Evolutionary conservation across 257 asterid genomes (phyloP), one percentile per base, ranked within the genome.

Genomic region (Solanum pinnatisectum): DNA sequence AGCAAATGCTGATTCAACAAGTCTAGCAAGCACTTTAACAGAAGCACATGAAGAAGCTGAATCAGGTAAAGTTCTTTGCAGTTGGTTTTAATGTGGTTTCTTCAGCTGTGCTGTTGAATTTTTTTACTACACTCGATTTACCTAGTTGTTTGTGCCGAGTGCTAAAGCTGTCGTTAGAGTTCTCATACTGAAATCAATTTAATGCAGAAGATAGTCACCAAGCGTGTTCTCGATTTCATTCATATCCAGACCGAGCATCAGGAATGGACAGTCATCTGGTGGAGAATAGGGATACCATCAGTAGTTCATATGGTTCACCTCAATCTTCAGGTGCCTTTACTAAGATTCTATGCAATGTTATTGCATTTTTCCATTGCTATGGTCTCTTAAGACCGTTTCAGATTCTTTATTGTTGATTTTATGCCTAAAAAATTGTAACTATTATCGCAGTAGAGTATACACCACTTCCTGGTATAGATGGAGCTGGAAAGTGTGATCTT

Each of bases 31-130:
- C 94, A 94, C 98, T 78, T 91, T 96, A 88, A 91, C 96, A 20
- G 94, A 98, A 70, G 93, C 98, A 89, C 93, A 93, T 89, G 98
- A 95, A 92, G 98, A 94, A 91, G 95, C 92, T 86, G 99, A 95
- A 90, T 95, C 95, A 71, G 98, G 99, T 97, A 95, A 63, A 81
- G 35, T 76, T 89, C 23, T 49, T 76, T 88, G 82, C 40, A 23
- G 44, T 88, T 46, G 32, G 39, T 16, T 39, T 68, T 18, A 42
- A 42, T 42, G 70, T 70, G 49, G 25, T 49, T 60, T 37, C 73
- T 71, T 49, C 68, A 49, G 84, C 37, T 35, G 44, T 27, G 11
- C 13, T 46, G 68, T 46, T 9, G 68, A 44, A 81, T 2, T 8
- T 16, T 46, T 46, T 27, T 5, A n/a, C 85, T 81, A 10, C 30